Evolutionary conservation across 2,329 filamentous ascomycete species (phyloP).

Genomic region (Ophioceras dolichostomum): DNA sequence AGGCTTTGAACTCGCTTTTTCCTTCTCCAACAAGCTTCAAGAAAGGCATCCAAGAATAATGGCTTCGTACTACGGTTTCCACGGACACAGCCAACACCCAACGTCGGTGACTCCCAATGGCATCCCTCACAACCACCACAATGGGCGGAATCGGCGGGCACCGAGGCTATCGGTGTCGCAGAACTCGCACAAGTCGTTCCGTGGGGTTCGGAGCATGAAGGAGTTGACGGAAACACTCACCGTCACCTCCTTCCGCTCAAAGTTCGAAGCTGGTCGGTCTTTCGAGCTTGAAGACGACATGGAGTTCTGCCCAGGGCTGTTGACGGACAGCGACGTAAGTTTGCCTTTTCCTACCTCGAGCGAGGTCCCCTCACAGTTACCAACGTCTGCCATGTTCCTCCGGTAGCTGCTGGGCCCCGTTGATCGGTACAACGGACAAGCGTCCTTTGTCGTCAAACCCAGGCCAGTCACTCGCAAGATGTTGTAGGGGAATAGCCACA

Average conservation of each 20-base stretch:
- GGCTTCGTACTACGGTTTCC: conserved; percentile 54
- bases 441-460: too few relatives aligned
- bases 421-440: too few relatives aligned
- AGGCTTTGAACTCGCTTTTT: background rate
- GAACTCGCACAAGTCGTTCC: conserved; percentile 77
- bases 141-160: conserved; percentile 72
- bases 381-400: conserved; percentile 8
- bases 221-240: conserved; percentile 70
- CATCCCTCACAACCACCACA: conserved; percentile 65
- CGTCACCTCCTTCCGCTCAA: conserved; percentile 66
- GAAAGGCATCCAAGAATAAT: conserved; percentile 20
- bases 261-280: conserved; percentile 83
- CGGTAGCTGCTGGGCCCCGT: too few relatives aligned
- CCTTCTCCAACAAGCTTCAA: conserved; percentile 7
- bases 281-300: conserved; percentile 95
- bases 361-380: too few relatives aligned
- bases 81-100: conserved; percentile 44
- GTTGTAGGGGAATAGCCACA: too few relatives aligned
- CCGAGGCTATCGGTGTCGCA: conserved; percentile 71
- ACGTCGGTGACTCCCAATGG: conserved; percentile 40
- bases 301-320: conserved; percentile 84
- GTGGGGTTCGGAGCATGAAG: conserved; percentile 74
- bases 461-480: too few relatives aligned
- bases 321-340: conserved; percentile 90
- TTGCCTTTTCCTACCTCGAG: too few relatives aligned